phyloP scores from a whole-genome alignment of 2,329 filamentous ascomycete species.

The Myriangium duriaei region DNA sequence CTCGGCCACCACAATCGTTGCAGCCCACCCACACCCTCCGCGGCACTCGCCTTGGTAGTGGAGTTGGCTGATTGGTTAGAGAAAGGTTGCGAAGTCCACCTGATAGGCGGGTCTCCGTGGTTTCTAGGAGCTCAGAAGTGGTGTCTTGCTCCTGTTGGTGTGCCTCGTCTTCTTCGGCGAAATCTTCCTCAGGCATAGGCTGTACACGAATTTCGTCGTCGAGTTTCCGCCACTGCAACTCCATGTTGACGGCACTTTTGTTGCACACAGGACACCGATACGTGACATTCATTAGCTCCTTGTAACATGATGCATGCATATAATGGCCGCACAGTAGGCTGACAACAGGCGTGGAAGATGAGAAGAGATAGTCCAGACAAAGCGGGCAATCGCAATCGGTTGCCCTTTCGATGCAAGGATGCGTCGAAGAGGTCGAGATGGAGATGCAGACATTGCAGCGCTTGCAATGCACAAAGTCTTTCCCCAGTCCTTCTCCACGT shows the following conservation, averaged over 20 bases:
- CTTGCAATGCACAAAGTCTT: constrained; percentile 98
- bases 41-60: constrained; percentile 12
- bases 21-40: constrained; percentile 66
- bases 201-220: constrained; percentile 78
- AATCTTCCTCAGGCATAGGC: constrained; percentile 61
- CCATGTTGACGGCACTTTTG: constrained; percentile 96
- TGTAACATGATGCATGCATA: constrained; percentile 82
- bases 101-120: constrained; percentile 2
- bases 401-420: constrained; percentile 87
- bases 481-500: constrained; percentile 78
- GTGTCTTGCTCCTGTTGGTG: constrained; percentile 13
- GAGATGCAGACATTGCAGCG: constrained; percentile 90
- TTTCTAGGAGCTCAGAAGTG: constrained; percentile 1
- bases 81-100: constrained; percentile 1
- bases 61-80: neutral
- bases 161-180: constrained; percentile 19
- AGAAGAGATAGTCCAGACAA: constrained; percentile 93
- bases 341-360: constrained; percentile 73
- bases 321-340: constrained; percentile 95
- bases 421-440: constrained; percentile 69
- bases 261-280: constrained; percentile 97
- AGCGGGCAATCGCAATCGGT: constrained; percentile 96
- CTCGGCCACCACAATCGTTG: constrained; percentile 87
- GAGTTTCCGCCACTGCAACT: constrained; percentile 80
- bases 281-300: constrained; percentile 73